These are phyloP conservation scores for Peronospora belbahrii DNA, from an alignment of 352 stramenopile species.

Conservation along the genomic window DNA sequence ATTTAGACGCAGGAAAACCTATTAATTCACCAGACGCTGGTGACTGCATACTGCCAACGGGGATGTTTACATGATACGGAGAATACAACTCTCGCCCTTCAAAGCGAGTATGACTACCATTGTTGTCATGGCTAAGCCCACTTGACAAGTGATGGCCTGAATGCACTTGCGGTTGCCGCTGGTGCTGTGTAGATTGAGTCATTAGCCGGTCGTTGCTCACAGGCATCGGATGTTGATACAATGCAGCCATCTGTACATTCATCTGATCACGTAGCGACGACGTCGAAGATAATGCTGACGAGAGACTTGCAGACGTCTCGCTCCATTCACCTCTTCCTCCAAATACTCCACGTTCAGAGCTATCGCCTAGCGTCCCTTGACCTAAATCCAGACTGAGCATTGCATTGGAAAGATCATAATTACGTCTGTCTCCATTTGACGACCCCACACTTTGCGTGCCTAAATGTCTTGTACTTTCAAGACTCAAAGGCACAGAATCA, in stretches of 20 bases:
- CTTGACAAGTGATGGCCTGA: slow-evolving; percentile 32
- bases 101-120: slow-evolving; percentile 11
- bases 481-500: slow-evolving; percentile 6
- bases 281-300: slow-evolving; percentile 22
- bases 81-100: slow-evolving; percentile 7
- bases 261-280: slow-evolving; percentile 53
- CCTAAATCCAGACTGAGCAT: slow-evolving; percentile 36
- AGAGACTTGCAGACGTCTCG: slow-evolving; percentile 8
- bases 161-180: slow-evolving; percentile 27
- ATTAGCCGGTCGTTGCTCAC: slow-evolving; percentile 10
- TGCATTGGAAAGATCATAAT: slow-evolving; percentile 35
- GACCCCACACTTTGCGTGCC: not conserved
- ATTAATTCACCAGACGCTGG: slow-evolving; percentile 7
- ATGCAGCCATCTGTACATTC: slow-evolving; percentile 71
- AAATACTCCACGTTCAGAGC: slow-evolving; percentile 5
- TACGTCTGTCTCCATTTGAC: slow-evolving; percentile 8
- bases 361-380: slow-evolving; percentile 4
- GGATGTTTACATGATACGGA: slow-evolving; percentile 12
- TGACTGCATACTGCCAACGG: slow-evolving; percentile 10
- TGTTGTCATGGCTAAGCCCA: slow-evolving; percentile 26
- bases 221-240: slow-evolving; percentile 41
- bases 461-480: slow-evolving; percentile 4
- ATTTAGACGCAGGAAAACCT: slow-evolving; percentile 13
- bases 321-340: slow-evolving; percentile 7
- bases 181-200: slow-evolving; percentile 20